Base-by-base conservation (phyloP, 345 rosid genomes). In the Gynandropsis gynandra region DNA sequence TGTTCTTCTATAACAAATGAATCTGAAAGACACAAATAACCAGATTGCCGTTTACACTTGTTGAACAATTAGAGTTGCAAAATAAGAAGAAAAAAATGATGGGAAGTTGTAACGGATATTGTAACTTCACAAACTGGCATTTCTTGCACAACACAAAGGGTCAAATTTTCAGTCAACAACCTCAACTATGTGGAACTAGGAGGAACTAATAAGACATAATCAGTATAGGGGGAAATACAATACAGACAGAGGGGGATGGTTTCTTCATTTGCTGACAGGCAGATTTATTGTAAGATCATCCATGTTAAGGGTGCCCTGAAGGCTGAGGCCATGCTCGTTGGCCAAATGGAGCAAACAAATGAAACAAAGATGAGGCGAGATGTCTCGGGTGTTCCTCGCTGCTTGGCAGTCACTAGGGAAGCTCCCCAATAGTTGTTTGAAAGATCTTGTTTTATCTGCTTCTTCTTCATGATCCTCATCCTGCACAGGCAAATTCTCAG, bases 311-410 rank as follows among this genome's bases (percentile, higher is more conserved):
- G 68, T 66, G 9, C 93, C 83, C 4, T 35, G 66, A 62, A 92
- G 76, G 62, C 74, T 55, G 62, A 92, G 64, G 14, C 82, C 85
- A 60, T 92, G 89, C 78, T 92, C 95, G 18, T 92, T 92, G 4
- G 98, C 98, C 64, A 92, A 74, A 64, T 92, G 98, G 49, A 87
- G 58, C 15, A 92, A 54, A 69, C 98, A 87, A 64, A 87, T 90
- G 72, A 90, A 90, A 62, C 95, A 87, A 19, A 90, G 60, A 77
- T 90, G 96, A 37, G 98, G 96, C 40, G 98, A 84, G 47, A 90
- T 76, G 41, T 87, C 96, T 18, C 64, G 47, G 16, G 67, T 66
- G 5, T 70, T 68, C 47, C 81, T 74, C 42, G 93, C 89, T 42
- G 87, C 97, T 66, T 54, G 62, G 76, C 84, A 84, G 38, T 82